These are phyloP conservation scores for Vigna reflexopilosa DNA, from an alignment of 306 rosid species.

Conservation along the genomic window DNA sequence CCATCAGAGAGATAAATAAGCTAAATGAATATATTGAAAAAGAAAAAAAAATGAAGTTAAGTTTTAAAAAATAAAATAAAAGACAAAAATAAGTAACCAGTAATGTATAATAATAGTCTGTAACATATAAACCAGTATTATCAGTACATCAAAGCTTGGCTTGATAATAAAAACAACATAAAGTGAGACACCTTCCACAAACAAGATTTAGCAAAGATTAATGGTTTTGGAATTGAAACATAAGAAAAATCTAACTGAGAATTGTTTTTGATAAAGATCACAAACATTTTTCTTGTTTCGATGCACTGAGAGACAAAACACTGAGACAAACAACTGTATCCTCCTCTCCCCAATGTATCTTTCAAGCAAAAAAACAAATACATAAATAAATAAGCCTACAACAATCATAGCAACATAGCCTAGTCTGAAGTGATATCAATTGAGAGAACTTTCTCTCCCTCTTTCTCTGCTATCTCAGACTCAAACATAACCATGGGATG, in stretches of 20 bases:
- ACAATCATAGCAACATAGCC: not conserved
- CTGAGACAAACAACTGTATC: constrained; percentile 36
- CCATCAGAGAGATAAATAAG: too few species aligned
- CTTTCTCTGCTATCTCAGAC: not conserved
- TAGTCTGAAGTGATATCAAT: not conserved
- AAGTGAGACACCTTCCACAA: not conserved
- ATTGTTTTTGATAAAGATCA: too few species aligned
- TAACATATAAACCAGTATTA: not conserved
- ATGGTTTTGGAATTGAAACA: too few species aligned
- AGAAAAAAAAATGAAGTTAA: too few species aligned
- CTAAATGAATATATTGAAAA: too few species aligned
- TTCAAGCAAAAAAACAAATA: not conserved
- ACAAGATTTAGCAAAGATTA: too few species aligned
- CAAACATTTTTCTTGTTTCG: not conserved
- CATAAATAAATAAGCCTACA: not conserved
- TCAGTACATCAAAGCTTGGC: not conserved
- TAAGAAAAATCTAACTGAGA: too few species aligned
- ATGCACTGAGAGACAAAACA: constrained; percentile 36
- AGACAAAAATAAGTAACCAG: too few species aligned
- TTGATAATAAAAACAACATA: not conserved
- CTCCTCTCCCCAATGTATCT: constrained; percentile 20
- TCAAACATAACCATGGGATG: constrained; percentile 44
- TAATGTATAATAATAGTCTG: not conserved
- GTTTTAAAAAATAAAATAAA: too few species aligned
- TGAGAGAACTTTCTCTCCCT: not conserved